phyloP scores from a whole-genome alignment of 2,329 filamentous ascomycete genomes.

The Albophoma yamanashiensis region DNA sequence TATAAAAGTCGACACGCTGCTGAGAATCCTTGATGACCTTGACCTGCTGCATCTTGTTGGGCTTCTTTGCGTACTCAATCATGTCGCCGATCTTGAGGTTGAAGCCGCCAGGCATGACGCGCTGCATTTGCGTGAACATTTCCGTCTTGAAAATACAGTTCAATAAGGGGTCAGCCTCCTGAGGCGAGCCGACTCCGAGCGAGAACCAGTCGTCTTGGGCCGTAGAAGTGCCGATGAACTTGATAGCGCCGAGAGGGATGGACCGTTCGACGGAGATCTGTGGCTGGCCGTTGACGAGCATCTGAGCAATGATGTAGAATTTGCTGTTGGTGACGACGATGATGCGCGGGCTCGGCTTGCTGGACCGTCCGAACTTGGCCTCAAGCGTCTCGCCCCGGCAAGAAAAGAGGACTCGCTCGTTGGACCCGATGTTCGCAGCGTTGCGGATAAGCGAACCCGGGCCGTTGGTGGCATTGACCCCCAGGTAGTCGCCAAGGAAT shows the following conservation, averaged over 20 bases:
- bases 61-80: constrained; percentile 97
- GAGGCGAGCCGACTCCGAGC: constrained; percentile 75
- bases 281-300: constrained; percentile 69
- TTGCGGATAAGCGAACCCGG: constrained; percentile 72
- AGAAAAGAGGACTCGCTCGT: constrained; percentile 76
- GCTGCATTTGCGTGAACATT: constrained; percentile 84
- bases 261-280: constrained; percentile 73
- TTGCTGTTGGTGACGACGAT: constrained; percentile 77
- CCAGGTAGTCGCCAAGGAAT: constrained; percentile 92
- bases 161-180: constrained; percentile 87
- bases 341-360: constrained; percentile 80
- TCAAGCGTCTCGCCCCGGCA: constrained; percentile 84
- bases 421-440: constrained; percentile 57
- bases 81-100: constrained; percentile 72
- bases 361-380: constrained; percentile 91
- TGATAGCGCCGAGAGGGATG: constrained; percentile 77
- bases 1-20: constrained; percentile 73
- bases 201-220: constrained; percentile 96
- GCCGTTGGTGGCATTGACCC: constrained; percentile 69
- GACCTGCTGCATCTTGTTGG: constrained; percentile 78
- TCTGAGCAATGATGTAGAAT: constrained; percentile 82
- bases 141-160: constrained; percentile 96
- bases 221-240: constrained; percentile 71
- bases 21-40: constrained; percentile 85
- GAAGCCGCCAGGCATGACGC: constrained; percentile 67